Base-by-base conservation (phyloP, 169 alveolate genomes). In the Toxoplasma gondii region DNA sequence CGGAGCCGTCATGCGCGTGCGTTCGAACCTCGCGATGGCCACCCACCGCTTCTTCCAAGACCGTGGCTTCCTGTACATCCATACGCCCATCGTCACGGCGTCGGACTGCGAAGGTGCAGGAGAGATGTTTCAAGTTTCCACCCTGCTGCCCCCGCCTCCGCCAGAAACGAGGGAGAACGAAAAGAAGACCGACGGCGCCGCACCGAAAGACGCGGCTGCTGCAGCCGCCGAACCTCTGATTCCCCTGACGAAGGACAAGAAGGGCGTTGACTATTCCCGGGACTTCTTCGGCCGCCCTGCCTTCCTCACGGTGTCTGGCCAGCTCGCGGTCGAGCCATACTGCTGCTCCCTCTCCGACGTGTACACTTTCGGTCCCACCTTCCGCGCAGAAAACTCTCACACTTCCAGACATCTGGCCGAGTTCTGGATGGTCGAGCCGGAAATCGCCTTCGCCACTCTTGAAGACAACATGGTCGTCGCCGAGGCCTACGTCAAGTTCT, bases 361-460 rank as follows among this genome's bases (percentile, higher is more conserved):
- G n/a, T 98, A 99, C 96, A 99, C 99, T n/a, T 99, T 99, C 95
- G 99, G 99, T 0, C 99, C 99, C 4, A 99, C 99, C 5, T 99
- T 99, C 97, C 97, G 99, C 96, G 99, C 99, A 5, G 99, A 99
- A 96, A 98, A 98, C 96, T 98, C 99, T 49, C 99, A 98, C 94
- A 99, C 99, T 0, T 94, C 98, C 39, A 97, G 99, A 94, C 99
- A 99, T 96, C 96, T 99, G 81, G 99, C 99, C 19, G 99, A 99
- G 95, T 99, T 99, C 96, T 99, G 99, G 99, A 99, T 99, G 99
- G 98, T 99, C 58, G 99, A 99, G 96, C 99, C 99, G 29, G 99
- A 99, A 97, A 96, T 98, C 97, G 95, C 99, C 98, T 64, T 99
- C 98, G 96, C 99, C 41, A 99, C 98, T 88, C 96, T 99, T 44